Conservation (phyloP, 305 asterid species). For the Fraxinus nigra region DNA sequence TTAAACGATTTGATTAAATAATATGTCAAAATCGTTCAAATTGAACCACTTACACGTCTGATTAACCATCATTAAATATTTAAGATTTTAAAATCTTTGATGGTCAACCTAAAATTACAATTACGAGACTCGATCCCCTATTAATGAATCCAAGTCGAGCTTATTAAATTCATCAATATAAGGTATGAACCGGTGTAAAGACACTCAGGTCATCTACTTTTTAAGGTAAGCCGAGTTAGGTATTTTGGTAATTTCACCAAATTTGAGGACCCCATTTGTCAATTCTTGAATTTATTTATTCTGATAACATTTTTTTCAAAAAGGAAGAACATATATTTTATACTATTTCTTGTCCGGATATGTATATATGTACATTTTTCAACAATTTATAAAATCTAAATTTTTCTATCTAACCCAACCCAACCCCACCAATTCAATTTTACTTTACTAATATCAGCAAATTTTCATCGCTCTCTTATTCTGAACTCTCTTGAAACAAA, state of each 20-base stretch:
- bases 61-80: background rate
- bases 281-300: background rate
- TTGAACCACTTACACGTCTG: background rate
- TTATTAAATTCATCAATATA: background rate
- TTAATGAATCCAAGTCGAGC: background rate
- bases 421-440: constrained; percentile 36
- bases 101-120: background rate
- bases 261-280: background rate
- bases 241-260: background rate
- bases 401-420: constrained; percentile 26
- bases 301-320: background rate
- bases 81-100: background rate
- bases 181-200: background rate
- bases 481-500: constrained; percentile 6
- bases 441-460: constrained; percentile 7
- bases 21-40: background rate
- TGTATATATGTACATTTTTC: background rate
- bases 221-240: background rate
- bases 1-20: background rate
- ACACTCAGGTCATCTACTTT: background rate
- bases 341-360: constrained; percentile 18
- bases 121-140: background rate
- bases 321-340: background rate
- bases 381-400: background rate
- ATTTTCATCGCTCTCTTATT: constrained; percentile 11